Conservation (phyloP, 805 yeast species). For the Starmerella kuoi region DNA sequence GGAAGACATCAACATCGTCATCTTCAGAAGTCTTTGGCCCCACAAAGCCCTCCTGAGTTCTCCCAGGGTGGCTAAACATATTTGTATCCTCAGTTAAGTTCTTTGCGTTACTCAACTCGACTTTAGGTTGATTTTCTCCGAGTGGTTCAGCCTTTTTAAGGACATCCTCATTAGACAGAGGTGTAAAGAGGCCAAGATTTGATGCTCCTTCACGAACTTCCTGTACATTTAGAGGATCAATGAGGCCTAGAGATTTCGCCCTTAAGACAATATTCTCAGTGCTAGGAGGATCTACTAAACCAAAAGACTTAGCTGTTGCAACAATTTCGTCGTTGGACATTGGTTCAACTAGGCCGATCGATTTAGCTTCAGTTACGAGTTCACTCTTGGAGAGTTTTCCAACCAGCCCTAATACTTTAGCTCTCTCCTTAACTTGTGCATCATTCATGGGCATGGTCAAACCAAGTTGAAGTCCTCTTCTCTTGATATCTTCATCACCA, state of each 20-base stretch:
- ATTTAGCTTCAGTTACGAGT: slow-evolving; percentile 53
- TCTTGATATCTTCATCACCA: slow-evolving; percentile 4
- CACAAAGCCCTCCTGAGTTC: not conserved
- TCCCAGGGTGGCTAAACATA: not conserved
- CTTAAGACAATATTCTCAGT: slow-evolving; percentile 1
- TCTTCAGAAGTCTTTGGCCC: not conserved
- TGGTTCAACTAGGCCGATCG: slow-evolving; percentile 50
- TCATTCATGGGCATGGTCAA: slow-evolving; percentile 4
- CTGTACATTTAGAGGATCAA: slow-evolving; percentile 25
- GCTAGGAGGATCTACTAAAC: slow-evolving; percentile 17
- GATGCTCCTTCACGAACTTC: slow-evolving; percentile 1
- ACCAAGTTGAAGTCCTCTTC: not conserved
- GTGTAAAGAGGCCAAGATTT: slow-evolving; percentile 1
- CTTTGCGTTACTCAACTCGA: slow-evolving; percentile 14
- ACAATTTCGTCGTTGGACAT: slow-evolving; percentile 44
- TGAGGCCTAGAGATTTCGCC: slow-evolving; percentile 13
- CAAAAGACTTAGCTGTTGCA: slow-evolving; percentile 22
- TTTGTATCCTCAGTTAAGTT: slow-evolving; percentile 15
- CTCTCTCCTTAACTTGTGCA: slow-evolving; percentile 14
- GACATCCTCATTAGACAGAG: slow-evolving; percentile 7
- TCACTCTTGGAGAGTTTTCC: slow-evolving; percentile 14
- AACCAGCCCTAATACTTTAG: slow-evolving; percentile 22
- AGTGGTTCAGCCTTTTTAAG: slow-evolving; percentile 8
- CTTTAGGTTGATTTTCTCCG: slow-evolving; percentile 15
- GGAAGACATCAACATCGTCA: not conserved